A percentile compares a stretch with the other conserved stretches of the same genome.
Conservation (phyloP, 345 rosid species). For the Eucalyptus brandiana region DNA sequence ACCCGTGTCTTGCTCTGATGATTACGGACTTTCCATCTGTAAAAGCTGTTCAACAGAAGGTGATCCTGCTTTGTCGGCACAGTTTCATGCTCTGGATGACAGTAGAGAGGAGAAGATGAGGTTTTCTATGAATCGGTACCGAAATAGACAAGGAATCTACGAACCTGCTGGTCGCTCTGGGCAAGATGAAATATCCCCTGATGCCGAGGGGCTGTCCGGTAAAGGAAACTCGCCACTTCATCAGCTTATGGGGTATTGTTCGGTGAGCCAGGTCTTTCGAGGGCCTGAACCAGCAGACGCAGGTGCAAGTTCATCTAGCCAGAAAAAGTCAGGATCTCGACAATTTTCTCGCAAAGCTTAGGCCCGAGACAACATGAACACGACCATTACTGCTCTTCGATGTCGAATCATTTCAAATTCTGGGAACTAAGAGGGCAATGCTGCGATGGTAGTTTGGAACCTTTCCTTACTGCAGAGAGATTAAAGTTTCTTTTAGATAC, state of each 20-base stretch:
- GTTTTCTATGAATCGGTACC: background rate
- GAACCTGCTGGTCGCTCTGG: background rate
- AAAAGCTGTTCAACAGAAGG: constrained; percentile 15
- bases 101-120: background rate
- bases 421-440: background rate
- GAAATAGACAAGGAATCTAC: background rate
- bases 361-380: background rate
- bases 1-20: constrained; percentile 26
- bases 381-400: background rate
- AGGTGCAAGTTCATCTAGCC: background rate
- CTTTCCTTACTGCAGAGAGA: background rate
- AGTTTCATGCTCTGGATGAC: background rate
- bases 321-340: background rate
- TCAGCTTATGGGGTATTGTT: constrained; percentile 71
- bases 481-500: background rate
- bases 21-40: background rate
- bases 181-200: background rate
- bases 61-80: constrained; percentile 6
- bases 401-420: background rate
- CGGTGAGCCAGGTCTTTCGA: constrained; percentile 44
- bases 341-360: background rate
- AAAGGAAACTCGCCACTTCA: constrained; percentile 59
- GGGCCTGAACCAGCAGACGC: background rate
- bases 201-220: constrained; percentile 18
- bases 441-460: background rate